phyloP scores from a whole-genome alignment of 2,329 filamentous ascomycete genomes.

The Fusarium duplospermum region DNA sequence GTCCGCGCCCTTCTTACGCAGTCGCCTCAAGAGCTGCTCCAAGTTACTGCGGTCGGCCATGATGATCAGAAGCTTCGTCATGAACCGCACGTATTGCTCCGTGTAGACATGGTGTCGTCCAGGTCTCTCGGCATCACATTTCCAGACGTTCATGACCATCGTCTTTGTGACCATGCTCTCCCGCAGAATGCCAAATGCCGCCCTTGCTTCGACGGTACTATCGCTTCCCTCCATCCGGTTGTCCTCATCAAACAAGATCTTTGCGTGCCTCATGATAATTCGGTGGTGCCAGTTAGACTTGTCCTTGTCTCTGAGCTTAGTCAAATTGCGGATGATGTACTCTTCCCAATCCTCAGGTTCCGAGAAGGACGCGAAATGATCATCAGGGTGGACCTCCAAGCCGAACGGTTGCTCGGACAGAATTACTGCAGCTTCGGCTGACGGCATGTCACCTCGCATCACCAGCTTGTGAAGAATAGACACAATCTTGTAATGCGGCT shows the following conservation, averaged over 20 bases:
- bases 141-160: slow-evolving; percentile 95
- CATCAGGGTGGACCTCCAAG: slow-evolving; percentile 47
- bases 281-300: slow-evolving; percentile 97
- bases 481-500: slow-evolving; percentile 93
- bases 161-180: slow-evolving; percentile 88
- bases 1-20: slow-evolving; percentile 85
- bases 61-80: slow-evolving; percentile 78
- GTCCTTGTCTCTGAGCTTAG: slow-evolving; percentile 74
- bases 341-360: slow-evolving; percentile 69
- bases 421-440: slow-evolving; percentile 63
- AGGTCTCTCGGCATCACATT: slow-evolving; percentile 84
- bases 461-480: slow-evolving; percentile 87
- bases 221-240: slow-evolving; percentile 54
- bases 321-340: slow-evolving; percentile 64
- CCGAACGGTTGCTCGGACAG: slow-evolving; percentile 68
- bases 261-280: slow-evolving; percentile 80
- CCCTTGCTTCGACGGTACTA: slow-evolving; percentile 75
- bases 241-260: slow-evolving; percentile 64
- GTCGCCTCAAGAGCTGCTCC: slow-evolving; percentile 80
- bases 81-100: slow-evolving; percentile 85
- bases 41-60: slow-evolving; percentile 80
- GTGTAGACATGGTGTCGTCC: slow-evolving; percentile 95
- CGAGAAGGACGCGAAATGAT: slow-evolving; percentile 50
- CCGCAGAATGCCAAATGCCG: slow-evolving; percentile 81
- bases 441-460: slow-evolving; percentile 59